Evolutionary conservation across 768 basidiomycete genomes (phyloP).

Genomic region (Calocybe gangraenosa): DNA sequence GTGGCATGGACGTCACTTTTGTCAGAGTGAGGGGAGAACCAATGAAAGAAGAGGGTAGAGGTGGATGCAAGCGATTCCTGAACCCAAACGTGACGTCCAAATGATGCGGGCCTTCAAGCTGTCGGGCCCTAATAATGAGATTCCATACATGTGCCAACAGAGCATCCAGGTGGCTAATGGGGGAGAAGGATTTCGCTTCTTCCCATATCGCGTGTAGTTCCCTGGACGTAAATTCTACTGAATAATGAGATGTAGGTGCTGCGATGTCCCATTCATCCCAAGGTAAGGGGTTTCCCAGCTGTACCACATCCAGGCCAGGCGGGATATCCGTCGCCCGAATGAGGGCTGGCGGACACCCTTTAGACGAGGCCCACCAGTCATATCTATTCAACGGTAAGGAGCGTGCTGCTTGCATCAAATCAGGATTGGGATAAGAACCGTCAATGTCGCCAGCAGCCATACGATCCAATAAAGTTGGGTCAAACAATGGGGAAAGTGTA

Average conservation of each 20-base stretch:
- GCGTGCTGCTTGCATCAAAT: conserved; percentile 18
- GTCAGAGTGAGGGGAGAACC: conserved; percentile 29
- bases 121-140: conserved; percentile 26
- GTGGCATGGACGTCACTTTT: conserved; percentile 17
- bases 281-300: conserved; percentile 20
- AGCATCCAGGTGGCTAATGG: conserved; percentile 30
- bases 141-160: conserved; percentile 33
- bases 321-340: conserved; percentile 16
- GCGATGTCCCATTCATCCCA: conserved; percentile 26
- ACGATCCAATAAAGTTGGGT: conserved; percentile 24
- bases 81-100: conserved; percentile 20
- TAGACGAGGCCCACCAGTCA: conserved; percentile 26
- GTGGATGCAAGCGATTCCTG: conserved; percentile 19
- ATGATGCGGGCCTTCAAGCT: conserved; percentile 16
- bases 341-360: conserved; percentile 18
- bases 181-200: conserved; percentile 16
- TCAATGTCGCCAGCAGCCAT: conserved; percentile 28
- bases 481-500: conserved; percentile 22
- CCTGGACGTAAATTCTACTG: conserved; percentile 20
- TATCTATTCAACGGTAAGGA: conserved; percentile 24
- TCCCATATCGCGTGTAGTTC: conserved; percentile 29
- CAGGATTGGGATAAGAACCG: conserved; percentile 15
- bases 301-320: conserved; percentile 1
- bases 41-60: conserved; percentile 22
- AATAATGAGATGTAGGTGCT: conserved; percentile 21